Percentiles rank a stretch among this genome's conserved stretches.
These are phyloP conservation scores for Teratosphaeria viscida DNA, from an alignment of 2,329 filamentous ascomycete genomes.

Conservation along the genomic window DNA sequence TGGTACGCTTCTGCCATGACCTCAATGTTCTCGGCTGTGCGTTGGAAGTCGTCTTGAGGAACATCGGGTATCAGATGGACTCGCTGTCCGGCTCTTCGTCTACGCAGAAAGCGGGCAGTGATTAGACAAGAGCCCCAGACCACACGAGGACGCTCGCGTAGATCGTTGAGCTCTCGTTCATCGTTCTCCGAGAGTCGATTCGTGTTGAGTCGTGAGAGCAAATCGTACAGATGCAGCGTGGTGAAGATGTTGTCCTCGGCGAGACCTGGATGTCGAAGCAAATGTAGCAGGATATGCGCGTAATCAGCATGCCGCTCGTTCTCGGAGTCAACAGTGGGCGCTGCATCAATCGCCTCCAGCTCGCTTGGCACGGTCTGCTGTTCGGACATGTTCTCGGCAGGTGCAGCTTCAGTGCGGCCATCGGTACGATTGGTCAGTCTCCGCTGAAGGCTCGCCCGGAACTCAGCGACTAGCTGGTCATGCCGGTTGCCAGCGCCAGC, in stretches of 20 bases:
- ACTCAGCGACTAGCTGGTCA: not conserved
- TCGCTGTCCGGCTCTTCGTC: not conserved
- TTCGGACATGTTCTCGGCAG: conserved; percentile 7
- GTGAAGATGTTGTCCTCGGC: not conserved
- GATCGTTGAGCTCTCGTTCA: not conserved
- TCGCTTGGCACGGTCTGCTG: conserved; percentile 2
- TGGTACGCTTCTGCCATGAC: conserved; percentile 22
- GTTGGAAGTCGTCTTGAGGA: not conserved
- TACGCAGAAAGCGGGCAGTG: not conserved
- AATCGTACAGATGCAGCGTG: not conserved
- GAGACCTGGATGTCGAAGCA: not conserved
- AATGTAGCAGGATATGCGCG: not conserved
- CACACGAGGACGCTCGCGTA: not conserved
- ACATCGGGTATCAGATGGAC: not conserved
- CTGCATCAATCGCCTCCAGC: not conserved
- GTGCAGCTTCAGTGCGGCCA: not conserved
- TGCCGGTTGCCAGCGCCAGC: not conserved
- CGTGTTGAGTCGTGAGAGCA: not conserved
- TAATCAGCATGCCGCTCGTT: conserved; percentile 1
- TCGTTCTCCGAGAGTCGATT: not conserved
- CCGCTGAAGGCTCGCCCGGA: not conserved
- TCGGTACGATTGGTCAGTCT: not conserved
- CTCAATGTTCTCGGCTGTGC: conserved; percentile 11
- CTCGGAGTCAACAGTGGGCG: not conserved
- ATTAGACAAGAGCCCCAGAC: conserved; percentile 2